These are phyloP conservation scores for Blastobotrys terrestris DNA, from an alignment of 805 yeast genomes.

Conservation along the genomic window DNA sequence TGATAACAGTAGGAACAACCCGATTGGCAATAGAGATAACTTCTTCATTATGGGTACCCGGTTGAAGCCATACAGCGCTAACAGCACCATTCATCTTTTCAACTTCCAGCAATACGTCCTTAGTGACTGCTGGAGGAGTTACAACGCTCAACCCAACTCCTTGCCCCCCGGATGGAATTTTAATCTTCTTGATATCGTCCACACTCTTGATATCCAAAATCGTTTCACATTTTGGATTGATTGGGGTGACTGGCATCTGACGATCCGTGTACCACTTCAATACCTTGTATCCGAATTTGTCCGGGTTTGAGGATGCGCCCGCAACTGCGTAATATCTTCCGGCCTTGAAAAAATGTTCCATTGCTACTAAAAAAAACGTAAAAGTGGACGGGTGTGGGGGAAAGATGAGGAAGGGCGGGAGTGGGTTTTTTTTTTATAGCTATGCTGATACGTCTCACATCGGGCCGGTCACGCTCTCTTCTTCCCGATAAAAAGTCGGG, in stretches of 20 bases:
- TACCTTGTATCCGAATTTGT: slow-evolving; percentile 66
- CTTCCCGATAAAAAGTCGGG: background rate
- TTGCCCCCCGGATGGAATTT: slow-evolving; percentile 30
- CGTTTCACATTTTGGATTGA: slow-evolving; percentile 50
- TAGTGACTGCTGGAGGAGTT: slow-evolving; percentile 65
- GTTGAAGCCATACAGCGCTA: slow-evolving; percentile 75
- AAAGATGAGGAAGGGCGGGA: no score
- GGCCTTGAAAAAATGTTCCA: slow-evolving; percentile 44
- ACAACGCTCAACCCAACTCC: slow-evolving; percentile 51
- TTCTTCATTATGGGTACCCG: slow-evolving; percentile 60
- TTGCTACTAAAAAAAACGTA: slow-evolving; percentile 5
- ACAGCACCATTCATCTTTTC: slow-evolving; percentile 29
- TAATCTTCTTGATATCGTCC: slow-evolving; percentile 19
- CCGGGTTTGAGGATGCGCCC: slow-evolving; percentile 62
- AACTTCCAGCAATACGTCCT: slow-evolving; percentile 38
- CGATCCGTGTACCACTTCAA: slow-evolving; percentile 59
- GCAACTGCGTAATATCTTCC: slow-evolving; percentile 54
- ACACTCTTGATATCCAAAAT: slow-evolving; percentile 42
- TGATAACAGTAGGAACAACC: slow-evolving; percentile 34
- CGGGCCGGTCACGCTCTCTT: background rate
- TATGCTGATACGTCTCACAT: background rate
- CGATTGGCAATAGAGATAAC: slow-evolving; percentile 30
- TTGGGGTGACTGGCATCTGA: slow-evolving; percentile 53
- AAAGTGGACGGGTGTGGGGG: background rate
- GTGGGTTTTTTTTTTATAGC: no score